These are phyloP conservation scores for Pythium volutum DNA, from an alignment of 352 stramenopile species.

Conservation along the genomic window DNA sequence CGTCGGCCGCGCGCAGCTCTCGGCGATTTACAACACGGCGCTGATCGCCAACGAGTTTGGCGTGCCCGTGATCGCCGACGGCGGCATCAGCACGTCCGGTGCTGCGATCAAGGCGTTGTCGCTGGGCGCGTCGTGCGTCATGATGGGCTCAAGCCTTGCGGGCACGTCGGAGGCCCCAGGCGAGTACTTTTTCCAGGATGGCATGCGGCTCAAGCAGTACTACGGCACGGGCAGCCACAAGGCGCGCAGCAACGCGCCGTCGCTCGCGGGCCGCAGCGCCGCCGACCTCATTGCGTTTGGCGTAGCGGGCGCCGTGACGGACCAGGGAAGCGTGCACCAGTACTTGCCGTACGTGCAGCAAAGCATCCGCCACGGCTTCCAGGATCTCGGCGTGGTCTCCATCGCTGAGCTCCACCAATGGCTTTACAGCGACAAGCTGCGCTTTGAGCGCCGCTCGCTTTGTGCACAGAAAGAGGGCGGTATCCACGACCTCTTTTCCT, in stretches of 20 bases:
- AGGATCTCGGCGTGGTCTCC: slow-evolving; percentile 93
- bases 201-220: slow-evolving; percentile 98
- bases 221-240: slow-evolving; percentile 97
- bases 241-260: slow-evolving; percentile 71
- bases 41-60: slow-evolving; percentile 92
- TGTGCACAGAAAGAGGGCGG: slow-evolving; percentile 97
- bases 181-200: slow-evolving; percentile 99
- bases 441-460: slow-evolving; percentile 96
- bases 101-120: slow-evolving; percentile 97
- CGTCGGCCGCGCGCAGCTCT: slow-evolving; percentile 96
- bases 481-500: slow-evolving; percentile 97
- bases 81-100: slow-evolving; percentile 95
- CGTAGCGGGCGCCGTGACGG: slow-evolving; percentile 96
- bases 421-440: slow-evolving; percentile 70
- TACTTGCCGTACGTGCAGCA: slow-evolving; percentile 99
- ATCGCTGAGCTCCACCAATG: slow-evolving; percentile 81
- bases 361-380: slow-evolving; percentile 96
- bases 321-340: slow-evolving; percentile 96
- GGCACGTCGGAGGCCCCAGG: slow-evolving; percentile 97
- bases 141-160: slow-evolving; percentile 98
- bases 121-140: slow-evolving; percentile 95
- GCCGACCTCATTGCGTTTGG: slow-evolving; percentile 96
- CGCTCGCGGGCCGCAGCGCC: slow-evolving; percentile 29
- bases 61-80: slow-evolving; percentile 97
- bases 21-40: slow-evolving; percentile 97